These are phyloP conservation scores for Calophaca sinica DNA, from an alignment of 306 rosid genomes.

Conservation along the genomic window DNA sequence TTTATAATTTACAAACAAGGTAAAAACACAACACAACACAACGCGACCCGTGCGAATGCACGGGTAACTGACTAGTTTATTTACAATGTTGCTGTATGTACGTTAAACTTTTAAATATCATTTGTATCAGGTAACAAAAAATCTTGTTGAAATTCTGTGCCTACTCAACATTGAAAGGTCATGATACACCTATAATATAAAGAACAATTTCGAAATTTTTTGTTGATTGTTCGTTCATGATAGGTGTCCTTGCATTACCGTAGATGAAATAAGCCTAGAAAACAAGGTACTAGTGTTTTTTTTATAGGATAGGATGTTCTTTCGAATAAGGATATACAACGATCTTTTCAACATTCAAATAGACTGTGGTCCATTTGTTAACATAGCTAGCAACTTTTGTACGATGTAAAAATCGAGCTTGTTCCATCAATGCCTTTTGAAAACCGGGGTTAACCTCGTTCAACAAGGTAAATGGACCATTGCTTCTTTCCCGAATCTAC, in stretches of 20 bases:
- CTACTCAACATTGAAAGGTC: not conserved
- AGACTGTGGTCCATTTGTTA: conserved; percentile 32
- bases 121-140: not conserved
- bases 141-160: too few species aligned
- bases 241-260: conserved; percentile 36
- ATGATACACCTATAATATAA: not conserved
- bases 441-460: conserved; percentile 30
- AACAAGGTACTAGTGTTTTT: not conserved
- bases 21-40: too few species aligned
- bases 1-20: too few species aligned
- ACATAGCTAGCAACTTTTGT: not conserved
- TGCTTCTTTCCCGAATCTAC: not conserved
- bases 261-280: conserved; percentile 7
- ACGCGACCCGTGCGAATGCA: too few species aligned
- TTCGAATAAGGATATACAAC: not conserved
- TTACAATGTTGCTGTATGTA: too few species aligned
- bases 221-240: conserved; percentile 13
- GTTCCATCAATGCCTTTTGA: conserved; percentile 34
- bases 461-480: conserved; percentile 32
- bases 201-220: not conserved
- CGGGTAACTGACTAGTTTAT: too few species aligned
- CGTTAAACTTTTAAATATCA: not conserved
- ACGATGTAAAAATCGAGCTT: not conserved
- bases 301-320: not conserved
- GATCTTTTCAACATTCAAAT: not conserved